Base-by-base conservation (phyloP, 2,329 filamentous ascomycete genomes). In the Cytospora paraplurivora region DNA sequence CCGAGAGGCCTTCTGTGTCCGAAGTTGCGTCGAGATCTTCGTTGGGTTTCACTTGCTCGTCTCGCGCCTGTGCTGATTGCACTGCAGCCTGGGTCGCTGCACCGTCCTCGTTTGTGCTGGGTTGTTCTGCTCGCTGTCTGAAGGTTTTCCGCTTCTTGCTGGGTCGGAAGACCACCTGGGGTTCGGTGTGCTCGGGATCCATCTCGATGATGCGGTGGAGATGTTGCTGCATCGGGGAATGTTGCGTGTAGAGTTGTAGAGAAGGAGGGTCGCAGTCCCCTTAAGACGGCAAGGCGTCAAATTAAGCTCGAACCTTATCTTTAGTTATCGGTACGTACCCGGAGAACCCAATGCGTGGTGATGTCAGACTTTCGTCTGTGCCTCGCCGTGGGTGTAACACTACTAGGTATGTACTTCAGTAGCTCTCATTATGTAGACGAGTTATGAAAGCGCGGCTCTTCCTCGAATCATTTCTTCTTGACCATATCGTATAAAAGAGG, bases 111-210 rank as follows among this genome's bases (percentile, higher is more conserved):
- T 41, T 53, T 56, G 55, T 34, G 47, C 54, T 41, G 27, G 27
- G 47, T 53, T 71, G 70, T 51, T 72, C 69, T 19, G 72, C 67
- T 67, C 84, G 82, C 67, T 85, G 84, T 54, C 85, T 80, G 67
- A 86, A 85, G 6, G 78, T 76, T 71, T 87, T 88, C 71, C 85
- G 80, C 75, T 87, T 88, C 73, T 87, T 88, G 65, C 78, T 77
- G 47, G 76, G 71, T 4, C 85, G 84, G 68, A 88, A 88, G 37
- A 83, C 74, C 38, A 85, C 73, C 19, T 72, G 72, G 13, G 76
- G 73, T 53, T 71, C 66, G 2, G 68, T 50, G 8, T 56, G 33
- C 12, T 66, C 62, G 8, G 69, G 47, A 17, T 71, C 67, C 72
- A 72, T 74, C 6, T 62, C 61, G 47, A 21, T 21, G 11, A 21